These are phyloP conservation scores for Paratinospora sagittata DNA, from an alignment of 164 flowering plant species.

Conservation along the genomic window DNA sequence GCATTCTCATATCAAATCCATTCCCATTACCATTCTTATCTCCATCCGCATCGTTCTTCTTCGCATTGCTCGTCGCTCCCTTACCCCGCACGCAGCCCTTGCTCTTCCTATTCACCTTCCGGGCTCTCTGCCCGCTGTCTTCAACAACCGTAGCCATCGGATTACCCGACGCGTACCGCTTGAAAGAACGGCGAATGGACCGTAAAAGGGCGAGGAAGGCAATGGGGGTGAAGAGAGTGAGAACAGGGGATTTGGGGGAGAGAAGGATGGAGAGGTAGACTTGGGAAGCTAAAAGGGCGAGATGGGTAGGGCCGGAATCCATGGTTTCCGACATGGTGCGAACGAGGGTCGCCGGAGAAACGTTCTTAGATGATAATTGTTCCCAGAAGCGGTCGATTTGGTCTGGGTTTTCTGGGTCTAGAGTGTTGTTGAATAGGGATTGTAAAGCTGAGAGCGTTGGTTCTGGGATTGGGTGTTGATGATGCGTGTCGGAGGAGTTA, in stretches of 20 bases:
- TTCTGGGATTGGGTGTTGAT: constrained; percentile 35
- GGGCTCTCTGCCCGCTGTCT: background rate
- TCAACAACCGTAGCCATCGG: background rate
- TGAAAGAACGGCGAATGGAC: constrained; percentile 54
- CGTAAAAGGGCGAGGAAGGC: constrained; percentile 67
- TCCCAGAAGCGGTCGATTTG: constrained; percentile 34
- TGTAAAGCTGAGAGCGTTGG: constrained; percentile 49
- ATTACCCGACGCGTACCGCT: constrained; percentile 15
- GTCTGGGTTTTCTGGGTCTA: no score
- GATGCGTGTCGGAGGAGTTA: constrained; percentile 11
- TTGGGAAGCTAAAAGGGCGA: constrained; percentile 52
- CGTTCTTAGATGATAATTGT: constrained; percentile 42
- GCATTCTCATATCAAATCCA: constrained; percentile 31
- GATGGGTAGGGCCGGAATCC: constrained; percentile 38
- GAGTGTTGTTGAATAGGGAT: constrained; percentile 31
- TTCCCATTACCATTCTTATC: no score
- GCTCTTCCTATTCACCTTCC: constrained; percentile 19
- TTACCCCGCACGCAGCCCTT: constrained; percentile 25
- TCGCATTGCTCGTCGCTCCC: constrained; percentile 12
- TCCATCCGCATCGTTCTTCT: constrained; percentile 12
- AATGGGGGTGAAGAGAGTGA: constrained; percentile 76
- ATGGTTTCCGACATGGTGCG: constrained; percentile 43
- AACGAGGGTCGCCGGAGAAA: constrained; percentile 41
- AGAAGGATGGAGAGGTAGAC: constrained; percentile 64
- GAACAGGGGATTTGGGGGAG: constrained; percentile 66